Evolutionary conservation across 2,329 filamentous ascomycete species (phyloP), one percentile per base, ranked within the genome.

Genomic region (Thermomyces lanuginosus): DNA sequence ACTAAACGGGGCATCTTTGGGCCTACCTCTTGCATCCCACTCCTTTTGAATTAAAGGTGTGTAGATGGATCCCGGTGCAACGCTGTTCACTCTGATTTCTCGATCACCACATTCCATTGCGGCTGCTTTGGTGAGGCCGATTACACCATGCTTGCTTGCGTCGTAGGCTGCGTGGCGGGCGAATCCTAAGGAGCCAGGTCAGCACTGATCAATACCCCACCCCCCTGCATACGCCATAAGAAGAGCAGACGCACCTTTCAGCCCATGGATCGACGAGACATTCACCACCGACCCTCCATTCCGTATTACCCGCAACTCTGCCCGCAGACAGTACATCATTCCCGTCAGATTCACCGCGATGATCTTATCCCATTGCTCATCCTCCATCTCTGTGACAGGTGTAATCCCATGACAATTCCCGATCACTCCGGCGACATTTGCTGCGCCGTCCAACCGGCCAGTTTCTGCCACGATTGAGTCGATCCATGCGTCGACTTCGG

Each of bases 291-390:
- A 17, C 3, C 24, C 24, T 8, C 16, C 15, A 19, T 26, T 18
- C 2, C 9, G 12, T n/a, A 26, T 26, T 10, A 14, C 10, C 16
- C 11, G 18, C 12, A 26, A 15, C 24, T 26, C 24, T 26, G 24
- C 24, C 16, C 24, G 9, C 6, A 26, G 16, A 26, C 24, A 26
- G 10, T 20, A 26, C 24, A 26, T 26, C 24, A 26, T 2, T 6
- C 24, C 24, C 8, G 24, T 26, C 24, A 26, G 4, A 19, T 26
- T 26, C 4, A 19, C 16, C 8, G 12, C 24, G n/a, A 26, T 26
- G 16, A 26, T 17, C n/a, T 10, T 19, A 10, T 26, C 24, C 24
- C 24, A 26, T 26, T 26, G 16, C 9, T 26, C 24, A n/a, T 26
- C 24, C 2, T 26, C 15, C 16, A 26, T 4, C 3, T 26, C 24